Evolutionary conservation across 2,329 filamentous ascomycete genomes (phyloP).

Genomic region (Colletotrichum limetticola): DNA sequence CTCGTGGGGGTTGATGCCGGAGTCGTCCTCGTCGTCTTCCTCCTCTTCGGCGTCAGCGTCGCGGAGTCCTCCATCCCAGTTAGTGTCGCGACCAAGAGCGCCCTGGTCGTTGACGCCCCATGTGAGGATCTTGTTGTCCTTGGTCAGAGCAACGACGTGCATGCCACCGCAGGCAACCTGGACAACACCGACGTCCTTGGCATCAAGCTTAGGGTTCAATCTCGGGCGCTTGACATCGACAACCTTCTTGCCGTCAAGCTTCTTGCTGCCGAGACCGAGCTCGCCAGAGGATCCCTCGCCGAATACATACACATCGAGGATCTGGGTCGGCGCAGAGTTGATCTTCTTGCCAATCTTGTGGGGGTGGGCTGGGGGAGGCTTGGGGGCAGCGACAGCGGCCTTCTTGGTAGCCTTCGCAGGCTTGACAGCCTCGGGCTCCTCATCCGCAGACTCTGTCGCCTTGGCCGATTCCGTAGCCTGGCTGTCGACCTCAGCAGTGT

Average conservation of each 20-base stretch:
- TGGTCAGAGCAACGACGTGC: constrained; percentile 81
- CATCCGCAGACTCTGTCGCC: constrained; percentile 15
- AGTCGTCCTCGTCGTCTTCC: constrained; percentile 64
- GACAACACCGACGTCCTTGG: constrained; percentile 72
- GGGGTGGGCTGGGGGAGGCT: constrained; percentile 24
- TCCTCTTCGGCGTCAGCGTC: constrained; percentile 59
- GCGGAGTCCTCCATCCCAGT: constrained; percentile 72
- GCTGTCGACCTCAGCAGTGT: constrained; percentile 28
- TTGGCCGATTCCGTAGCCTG: constrained; percentile 33
- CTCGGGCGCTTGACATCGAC: constrained; percentile 82
- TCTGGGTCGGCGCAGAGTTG: constrained; percentile 71
- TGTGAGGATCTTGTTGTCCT: constrained; percentile 83
- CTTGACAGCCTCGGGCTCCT: constrained; percentile 28
- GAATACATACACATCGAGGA: constrained; percentile 81
- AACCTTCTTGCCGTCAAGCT: constrained; percentile 66
- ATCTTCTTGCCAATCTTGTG: constrained; percentile 41
- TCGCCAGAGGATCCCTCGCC: constrained; percentile 85
- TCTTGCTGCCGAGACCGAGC: constrained; percentile 79
- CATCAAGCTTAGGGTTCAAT: constrained; percentile 69
- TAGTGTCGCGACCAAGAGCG: constrained; percentile 79
- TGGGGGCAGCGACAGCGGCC: constrained; percentile 27
- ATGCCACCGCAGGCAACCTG: constrained; percentile 84
- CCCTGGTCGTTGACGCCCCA: constrained; percentile 92
- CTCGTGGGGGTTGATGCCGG: constrained; percentile 77
- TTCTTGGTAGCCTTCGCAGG: constrained; percentile 35